Evolutionary conservation across 306 rosid species (phyloP).

Genomic region (Acmispon strigosus): DNA sequence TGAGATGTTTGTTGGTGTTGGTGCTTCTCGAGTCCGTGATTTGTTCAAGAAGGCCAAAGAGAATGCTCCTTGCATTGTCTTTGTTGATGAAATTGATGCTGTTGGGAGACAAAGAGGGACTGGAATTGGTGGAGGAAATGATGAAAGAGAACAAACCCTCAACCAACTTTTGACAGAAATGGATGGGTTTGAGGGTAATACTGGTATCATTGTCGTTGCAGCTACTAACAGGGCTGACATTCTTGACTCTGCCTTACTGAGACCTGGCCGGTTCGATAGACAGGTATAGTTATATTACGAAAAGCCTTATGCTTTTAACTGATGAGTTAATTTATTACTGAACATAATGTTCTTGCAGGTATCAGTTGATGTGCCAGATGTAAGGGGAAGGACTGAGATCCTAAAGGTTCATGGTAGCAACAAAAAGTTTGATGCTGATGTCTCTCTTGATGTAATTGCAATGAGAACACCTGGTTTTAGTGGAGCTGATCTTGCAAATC

Average conservation of each 20-base stretch:
- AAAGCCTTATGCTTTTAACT: background rate
- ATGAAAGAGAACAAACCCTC: conserved; percentile 98
- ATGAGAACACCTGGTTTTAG: conserved; percentile 99
- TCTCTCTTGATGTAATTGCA: conserved; percentile 87
- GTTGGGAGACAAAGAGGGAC: conserved; percentile 99
- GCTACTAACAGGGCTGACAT: conserved; percentile 99
- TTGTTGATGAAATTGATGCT: conserved; percentile 99
- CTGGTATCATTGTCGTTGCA: conserved; percentile 94
- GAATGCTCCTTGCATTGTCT: conserved; percentile 99
- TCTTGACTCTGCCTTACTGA: conserved; percentile 93
- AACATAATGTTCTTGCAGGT: conserved; percentile 52
- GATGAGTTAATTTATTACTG: background rate
- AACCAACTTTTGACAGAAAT: conserved; percentile 98
- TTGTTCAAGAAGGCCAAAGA: conserved; percentile 99
- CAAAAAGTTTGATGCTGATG: conserved; percentile 82
- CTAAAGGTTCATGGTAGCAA: conserved; percentile 94
- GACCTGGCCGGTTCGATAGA: conserved; percentile 97
- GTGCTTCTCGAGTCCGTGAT: conserved; percentile 99
- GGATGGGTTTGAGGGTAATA: conserved; percentile 99
- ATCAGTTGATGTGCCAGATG: conserved; percentile 87
- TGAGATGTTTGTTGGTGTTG: conserved; percentile 99
- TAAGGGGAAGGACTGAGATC: conserved; percentile 92
- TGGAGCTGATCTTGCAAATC: conserved; percentile 99
- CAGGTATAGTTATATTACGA: conserved; percentile 43
- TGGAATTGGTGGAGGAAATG: conserved; percentile 99